These are phyloP conservation scores for Kurtzmaniella quercitrusa DNA, from an alignment of 1,139 yeast genomes.

Conservation along the genomic window DNA sequence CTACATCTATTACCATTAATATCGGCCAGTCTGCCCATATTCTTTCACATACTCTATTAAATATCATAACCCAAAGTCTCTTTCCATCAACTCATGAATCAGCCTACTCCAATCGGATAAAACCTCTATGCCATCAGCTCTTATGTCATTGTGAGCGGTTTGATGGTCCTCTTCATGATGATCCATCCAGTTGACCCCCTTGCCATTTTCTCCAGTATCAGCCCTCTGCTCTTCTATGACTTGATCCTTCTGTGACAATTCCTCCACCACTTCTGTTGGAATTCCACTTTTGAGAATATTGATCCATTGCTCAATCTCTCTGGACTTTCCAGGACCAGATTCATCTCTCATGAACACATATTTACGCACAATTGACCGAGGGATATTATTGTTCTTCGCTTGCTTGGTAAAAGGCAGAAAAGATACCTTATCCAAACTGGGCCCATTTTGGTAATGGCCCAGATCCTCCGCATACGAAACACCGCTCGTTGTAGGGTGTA, in stretches of 20 bases:
- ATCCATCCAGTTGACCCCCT: neutral
- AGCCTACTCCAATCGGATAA: neutral
- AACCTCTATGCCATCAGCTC: neutral
- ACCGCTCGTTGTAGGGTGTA: neutral
- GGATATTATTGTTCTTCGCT: slow-evolving; percentile 1
- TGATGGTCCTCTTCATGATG: neutral
- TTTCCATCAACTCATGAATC: neutral
- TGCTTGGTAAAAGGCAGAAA: neutral
- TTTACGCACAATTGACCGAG: slow-evolving; percentile 10
- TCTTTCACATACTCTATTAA: neutral
- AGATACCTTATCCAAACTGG: neutral
- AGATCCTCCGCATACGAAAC: neutral
- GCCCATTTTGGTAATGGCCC: neutral
- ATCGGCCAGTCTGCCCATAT: too few relatives aligned
- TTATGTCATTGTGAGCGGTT: neutral
- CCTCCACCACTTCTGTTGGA: slow-evolving; percentile 24
- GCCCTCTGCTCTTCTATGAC: slow-evolving; percentile 30
- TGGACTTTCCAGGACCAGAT: slow-evolving; percentile 17
- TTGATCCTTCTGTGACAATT: slow-evolving; percentile 39
- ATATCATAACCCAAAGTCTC: neutral
- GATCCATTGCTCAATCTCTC: slow-evolving; percentile 25
- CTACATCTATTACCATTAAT: too few relatives aligned
- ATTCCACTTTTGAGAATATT: slow-evolving; percentile 23
- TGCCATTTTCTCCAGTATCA: neutral
- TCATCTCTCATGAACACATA: neutral